phyloP scores from a whole-genome alignment of 2,329 filamentous ascomycete genomes.

The Claviceps citrina region DNA sequence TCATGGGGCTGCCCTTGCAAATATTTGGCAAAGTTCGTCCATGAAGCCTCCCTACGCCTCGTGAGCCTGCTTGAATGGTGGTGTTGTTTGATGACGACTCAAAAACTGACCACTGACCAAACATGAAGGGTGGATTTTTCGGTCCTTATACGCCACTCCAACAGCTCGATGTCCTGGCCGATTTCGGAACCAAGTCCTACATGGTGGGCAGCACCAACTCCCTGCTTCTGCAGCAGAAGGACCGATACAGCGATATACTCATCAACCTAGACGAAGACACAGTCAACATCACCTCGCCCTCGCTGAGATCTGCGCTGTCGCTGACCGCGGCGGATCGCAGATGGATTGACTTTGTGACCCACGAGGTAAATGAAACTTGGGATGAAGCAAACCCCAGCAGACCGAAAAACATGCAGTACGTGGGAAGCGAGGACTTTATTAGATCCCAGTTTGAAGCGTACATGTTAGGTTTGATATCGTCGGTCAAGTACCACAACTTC shows the following conservation, averaged over 20 bases:
- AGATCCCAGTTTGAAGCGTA: conserved; percentile 96
- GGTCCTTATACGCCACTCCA: conserved; percentile 94
- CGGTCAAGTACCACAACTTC: conserved; percentile 76
- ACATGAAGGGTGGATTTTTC: conserved; percentile 65
- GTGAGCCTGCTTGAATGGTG: not conserved
- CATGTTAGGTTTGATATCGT: conserved; percentile 71
- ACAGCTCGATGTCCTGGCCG: conserved; percentile 83
- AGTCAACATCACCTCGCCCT: conserved; percentile 68
- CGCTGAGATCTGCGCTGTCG: conserved; percentile 57
- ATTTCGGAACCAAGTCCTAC: conserved; percentile 90
- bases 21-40: conserved; percentile 69
- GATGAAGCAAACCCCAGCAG: conserved; percentile 76
- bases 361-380: conserved; percentile 92
- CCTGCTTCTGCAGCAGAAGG: conserved; percentile 79
- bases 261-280: conserved; percentile 88
- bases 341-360: conserved; percentile 93
- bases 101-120: not conserved
- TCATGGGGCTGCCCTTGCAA: conserved; percentile 88
- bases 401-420: conserved; percentile 89
- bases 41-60: not conserved
- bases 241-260: conserved; percentile 89
- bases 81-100: not conserved
- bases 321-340: conserved; percentile 77
- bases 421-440: conserved; percentile 94
- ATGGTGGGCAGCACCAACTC: conserved; percentile 96